A percentile compares a stretch with the other conserved stretches of the same genome.
Conservation (phyloP, 1,284 basidiomycete species). For the Rhodotorula mucilaginosa region DNA sequence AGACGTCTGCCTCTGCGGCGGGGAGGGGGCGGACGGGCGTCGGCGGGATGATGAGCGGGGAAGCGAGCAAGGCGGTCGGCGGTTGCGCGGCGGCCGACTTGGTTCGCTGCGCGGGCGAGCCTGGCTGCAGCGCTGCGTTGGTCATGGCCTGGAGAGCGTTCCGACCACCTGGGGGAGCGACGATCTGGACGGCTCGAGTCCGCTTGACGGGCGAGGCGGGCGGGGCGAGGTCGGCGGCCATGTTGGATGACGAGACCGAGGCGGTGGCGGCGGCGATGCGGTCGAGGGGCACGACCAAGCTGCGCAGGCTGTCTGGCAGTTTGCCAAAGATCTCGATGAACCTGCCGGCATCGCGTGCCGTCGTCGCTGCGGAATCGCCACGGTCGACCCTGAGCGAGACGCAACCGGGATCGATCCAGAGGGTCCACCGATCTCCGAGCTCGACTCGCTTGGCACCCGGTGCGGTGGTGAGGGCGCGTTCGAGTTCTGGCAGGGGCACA, state of each 20-base stretch:
- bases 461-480: constrained; percentile 5
- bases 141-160: constrained; percentile 27
- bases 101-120: constrained; percentile 22
- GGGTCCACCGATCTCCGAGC: constrained; percentile 41
- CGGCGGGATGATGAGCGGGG: constrained; percentile 35
- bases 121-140: constrained; percentile 28
- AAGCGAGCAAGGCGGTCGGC: constrained; percentile 36
- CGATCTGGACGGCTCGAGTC: constrained; percentile 38
- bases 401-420: constrained; percentile 46
- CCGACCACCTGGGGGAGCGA: constrained; percentile 28
- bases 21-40: constrained; percentile 32
- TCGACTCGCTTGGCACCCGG: constrained; percentile 4
- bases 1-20: constrained; percentile 24
- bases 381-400: constrained; percentile 41
- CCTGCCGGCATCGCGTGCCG: constrained; percentile 21
- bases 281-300: constrained; percentile 24
- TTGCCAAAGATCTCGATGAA: constrained; percentile 43
- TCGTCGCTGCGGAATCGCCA: constrained; percentile 15
- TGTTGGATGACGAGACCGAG: constrained; percentile 17
- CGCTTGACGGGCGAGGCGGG: constrained; percentile 36
- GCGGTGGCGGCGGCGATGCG: constrained; percentile 4
- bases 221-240: constrained; percentile 6
- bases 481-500: neutral
- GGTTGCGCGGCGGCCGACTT: constrained; percentile 2
- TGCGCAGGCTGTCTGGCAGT: constrained; percentile 30